A percentile compares a stretch with the other conserved stretches of the same genome.
These are phyloP conservation scores for Microdochium bolleyi DNA, from an alignment of 2,329 filamentous ascomycete species.

Conservation along the genomic window DNA sequence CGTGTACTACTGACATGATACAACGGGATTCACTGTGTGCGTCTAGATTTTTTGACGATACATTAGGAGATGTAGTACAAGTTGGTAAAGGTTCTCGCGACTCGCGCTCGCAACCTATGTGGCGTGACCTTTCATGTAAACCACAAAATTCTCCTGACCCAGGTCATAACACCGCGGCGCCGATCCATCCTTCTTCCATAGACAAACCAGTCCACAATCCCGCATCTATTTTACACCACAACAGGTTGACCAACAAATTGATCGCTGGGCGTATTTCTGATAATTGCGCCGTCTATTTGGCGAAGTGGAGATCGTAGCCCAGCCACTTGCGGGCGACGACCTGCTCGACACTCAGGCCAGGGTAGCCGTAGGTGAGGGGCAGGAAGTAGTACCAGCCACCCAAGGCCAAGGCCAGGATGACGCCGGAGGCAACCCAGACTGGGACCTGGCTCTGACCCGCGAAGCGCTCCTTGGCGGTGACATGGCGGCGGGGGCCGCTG, in stretches of 20 bases:
- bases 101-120: background rate
- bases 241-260: background rate
- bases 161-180: background rate
- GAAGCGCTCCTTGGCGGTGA: slow-evolving; percentile 76
- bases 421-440: slow-evolving; percentile 69
- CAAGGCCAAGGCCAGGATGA: slow-evolving; percentile 60
- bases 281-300: slow-evolving; percentile 53
- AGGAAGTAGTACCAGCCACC: slow-evolving; percentile 90
- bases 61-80: background rate
- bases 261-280: too few relatives aligned
- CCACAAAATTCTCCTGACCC: background rate
- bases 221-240: too few relatives aligned
- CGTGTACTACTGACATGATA: too few relatives aligned
- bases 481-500: slow-evolving; percentile 42
- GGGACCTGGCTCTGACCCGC: slow-evolving; percentile 68
- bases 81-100: background rate
- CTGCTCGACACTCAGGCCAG: slow-evolving; percentile 71
- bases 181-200: background rate
- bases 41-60: background rate
- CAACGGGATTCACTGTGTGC: too few relatives aligned
- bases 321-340: slow-evolving; percentile 89
- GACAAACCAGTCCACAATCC: too few relatives aligned
- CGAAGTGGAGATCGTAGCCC: slow-evolving; percentile 95
- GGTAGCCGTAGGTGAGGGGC: slow-evolving; percentile 90
- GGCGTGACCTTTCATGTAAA: background rate